Conservation (phyloP, 768 basidiomycete species). For the Tulasnella sp. region DNA sequence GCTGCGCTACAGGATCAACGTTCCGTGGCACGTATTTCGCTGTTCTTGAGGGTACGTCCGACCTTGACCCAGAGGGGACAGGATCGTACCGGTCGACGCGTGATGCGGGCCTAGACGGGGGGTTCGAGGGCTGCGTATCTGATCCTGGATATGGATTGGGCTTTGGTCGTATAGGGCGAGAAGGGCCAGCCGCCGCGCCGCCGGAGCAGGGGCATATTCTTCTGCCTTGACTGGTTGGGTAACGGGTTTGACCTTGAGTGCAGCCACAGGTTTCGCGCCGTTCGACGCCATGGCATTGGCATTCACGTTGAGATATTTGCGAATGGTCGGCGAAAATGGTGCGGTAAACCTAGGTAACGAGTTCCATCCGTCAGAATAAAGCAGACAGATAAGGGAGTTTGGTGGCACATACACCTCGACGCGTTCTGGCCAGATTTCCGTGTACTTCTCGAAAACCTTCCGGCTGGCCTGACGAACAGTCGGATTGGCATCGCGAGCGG, state of each 20-base stretch:
- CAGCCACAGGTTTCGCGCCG: background rate
- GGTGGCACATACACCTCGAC: slow-evolving; percentile 45
- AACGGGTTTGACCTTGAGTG: background rate
- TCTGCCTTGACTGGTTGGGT: background rate
- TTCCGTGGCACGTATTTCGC: background rate
- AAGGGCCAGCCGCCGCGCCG: background rate
- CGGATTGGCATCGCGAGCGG: slow-evolving; percentile 61
- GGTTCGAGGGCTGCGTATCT: background rate
- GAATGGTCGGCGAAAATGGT: slow-evolving; percentile 64
- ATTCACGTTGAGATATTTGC: slow-evolving; percentile 60
- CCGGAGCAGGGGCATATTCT: background rate
- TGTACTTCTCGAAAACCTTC: slow-evolving; percentile 67
- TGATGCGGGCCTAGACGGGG: background rate
- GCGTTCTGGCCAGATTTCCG: slow-evolving; percentile 51
- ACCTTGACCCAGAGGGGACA: background rate
- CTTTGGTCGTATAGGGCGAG: background rate
- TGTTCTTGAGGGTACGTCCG: background rate
- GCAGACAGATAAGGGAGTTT: background rate
- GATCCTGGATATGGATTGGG: background rate
- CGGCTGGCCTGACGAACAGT: slow-evolving; percentile 61
- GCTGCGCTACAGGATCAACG: background rate
- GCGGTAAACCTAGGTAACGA: slow-evolving; percentile 48
- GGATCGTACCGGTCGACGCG: background rate
- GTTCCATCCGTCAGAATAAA: background rate
- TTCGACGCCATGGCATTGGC: background rate